Evolutionary conservation across 805 yeast species (phyloP), one percentile per base, ranked within the genome.

Genomic region (Wickerhamiella kazuoi): DNA sequence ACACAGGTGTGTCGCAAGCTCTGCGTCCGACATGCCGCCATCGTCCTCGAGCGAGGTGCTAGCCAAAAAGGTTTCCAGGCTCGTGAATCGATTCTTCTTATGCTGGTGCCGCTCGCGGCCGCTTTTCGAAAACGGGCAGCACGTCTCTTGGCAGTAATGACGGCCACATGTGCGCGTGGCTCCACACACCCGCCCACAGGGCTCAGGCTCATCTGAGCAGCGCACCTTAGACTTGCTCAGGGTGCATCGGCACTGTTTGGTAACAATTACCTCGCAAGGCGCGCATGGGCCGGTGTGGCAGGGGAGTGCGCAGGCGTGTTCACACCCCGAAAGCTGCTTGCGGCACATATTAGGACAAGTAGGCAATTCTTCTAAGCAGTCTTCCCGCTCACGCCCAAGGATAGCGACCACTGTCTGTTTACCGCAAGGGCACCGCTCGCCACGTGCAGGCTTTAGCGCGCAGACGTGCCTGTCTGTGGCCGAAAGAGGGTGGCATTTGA

Each of bases 1-100:
- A 35, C 60, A 56, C 16, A 53, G 29, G 41, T 56, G 60, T 8
- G 49, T 52, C 2, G 54, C 45, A n/a, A 36, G 36, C 30, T 42
- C 47, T n/a, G 38, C 42, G 7, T 42, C 46, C 2, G 44, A 37
- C 26, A 39, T 34, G 6, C 11, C 11, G 26, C 26, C 11, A n/a
- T n/a, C n/a, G 11, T 21, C 20, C 13, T 31, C 31, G 2, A 34
- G 30, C 16, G 20, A 13, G 30, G 39, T 20, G 4, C 28, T 30
- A n/a, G 32, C 30, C 21, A 40, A 16, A 18, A 35, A 40, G 11
- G 30, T 29, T 20, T 40, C 42, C 5, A 40, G 20, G 30, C 39
- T 40, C 5, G 28, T 19, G 35, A 31, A 18, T 21, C 31, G 30
- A 18, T 40, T 35, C 24, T 31, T 38, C 20, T 18, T 36, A n/a